phyloP scores from a whole-genome alignment of 169 alveolate species.

The Perkinsus olseni region DNA sequence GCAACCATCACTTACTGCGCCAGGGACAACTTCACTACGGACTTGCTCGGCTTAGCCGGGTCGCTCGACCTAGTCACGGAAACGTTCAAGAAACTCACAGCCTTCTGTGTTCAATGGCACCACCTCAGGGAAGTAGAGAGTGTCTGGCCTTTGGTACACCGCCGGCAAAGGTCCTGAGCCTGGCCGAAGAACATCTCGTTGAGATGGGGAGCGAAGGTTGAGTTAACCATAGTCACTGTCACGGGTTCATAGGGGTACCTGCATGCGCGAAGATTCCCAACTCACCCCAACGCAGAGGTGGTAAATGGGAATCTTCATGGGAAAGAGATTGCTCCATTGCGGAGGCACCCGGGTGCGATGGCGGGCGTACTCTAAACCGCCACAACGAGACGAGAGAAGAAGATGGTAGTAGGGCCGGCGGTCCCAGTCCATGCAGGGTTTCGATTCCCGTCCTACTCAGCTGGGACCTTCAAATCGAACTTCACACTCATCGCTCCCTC shows the following conservation, averaged over 20 bases:
- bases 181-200: not conserved
- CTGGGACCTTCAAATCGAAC: not conserved
- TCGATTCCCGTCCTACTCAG: not conserved
- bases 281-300: too few species aligned
- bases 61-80: not conserved
- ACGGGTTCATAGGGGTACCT: not conserved
- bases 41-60: not conserved
- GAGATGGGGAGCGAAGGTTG: not conserved
- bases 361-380: too few species aligned
- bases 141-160: not conserved
- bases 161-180: not conserved
- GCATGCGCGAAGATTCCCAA: too few species aligned
- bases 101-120: not conserved
- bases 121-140: not conserved
- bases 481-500: not conserved
- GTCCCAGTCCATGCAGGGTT: too few species aligned
- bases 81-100: not conserved
- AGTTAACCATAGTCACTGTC: not conserved
- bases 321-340: too few species aligned
- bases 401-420: too few species aligned
- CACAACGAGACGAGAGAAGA: too few species aligned
- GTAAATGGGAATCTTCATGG: too few species aligned
- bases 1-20: not conserved
- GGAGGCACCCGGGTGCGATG: too few species aligned
- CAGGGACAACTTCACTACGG: not conserved